Percentiles rank a stretch among this genome's conserved stretches.
Evolutionary conservation across 1,139 yeast species (phyloP).

Genomic region (Candida tropicalis): DNA sequence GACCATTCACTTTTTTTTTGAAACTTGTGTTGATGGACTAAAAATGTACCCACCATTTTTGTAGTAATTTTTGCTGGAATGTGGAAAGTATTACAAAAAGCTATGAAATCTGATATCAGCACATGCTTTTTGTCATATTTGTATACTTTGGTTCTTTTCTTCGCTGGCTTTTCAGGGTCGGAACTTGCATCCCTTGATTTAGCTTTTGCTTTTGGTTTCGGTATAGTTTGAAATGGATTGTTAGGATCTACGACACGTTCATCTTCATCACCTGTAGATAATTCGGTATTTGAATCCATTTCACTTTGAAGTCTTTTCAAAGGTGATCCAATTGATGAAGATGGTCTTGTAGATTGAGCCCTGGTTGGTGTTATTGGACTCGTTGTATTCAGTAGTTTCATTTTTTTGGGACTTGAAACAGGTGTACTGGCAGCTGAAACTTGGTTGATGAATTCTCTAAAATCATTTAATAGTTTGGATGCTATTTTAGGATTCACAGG

Average conservation of each 20-base stretch:
- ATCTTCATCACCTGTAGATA: neutral
- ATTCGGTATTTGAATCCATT: neutral
- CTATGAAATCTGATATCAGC: slow-evolving; percentile 53
- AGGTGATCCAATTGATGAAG: slow-evolving; percentile 14
- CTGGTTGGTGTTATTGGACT: slow-evolving; percentile 15
- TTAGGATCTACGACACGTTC: slow-evolving; percentile 23
- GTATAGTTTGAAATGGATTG: slow-evolving; percentile 34
- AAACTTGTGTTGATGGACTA: slow-evolving; percentile 53
- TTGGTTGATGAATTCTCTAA: slow-evolving; percentile 38
- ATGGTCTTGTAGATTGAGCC: slow-evolving; percentile 2
- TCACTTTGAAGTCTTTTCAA: slow-evolving; percentile 15
- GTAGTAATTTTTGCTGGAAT: slow-evolving; percentile 57
- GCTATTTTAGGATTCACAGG: slow-evolving; percentile 60
- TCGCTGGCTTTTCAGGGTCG: neutral
- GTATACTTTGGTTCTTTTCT: slow-evolving; percentile 15
- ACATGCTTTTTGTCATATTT: slow-evolving; percentile 30
- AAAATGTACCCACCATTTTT: slow-evolving; percentile 52
- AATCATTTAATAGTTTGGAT: slow-evolving; percentile 43
- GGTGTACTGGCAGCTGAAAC: slow-evolving; percentile 39
- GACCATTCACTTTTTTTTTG: slow-evolving; percentile 64
- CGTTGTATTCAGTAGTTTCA: slow-evolving; percentile 7
- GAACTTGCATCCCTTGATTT: neutral
- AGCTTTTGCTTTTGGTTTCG: neutral
- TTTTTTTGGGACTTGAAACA: slow-evolving; percentile 21
- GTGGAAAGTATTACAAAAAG: slow-evolving; percentile 64